Evolutionary conservation across 1,139 yeast genomes (phyloP).

Genomic region (Suhomyces bokatorum): DNA sequence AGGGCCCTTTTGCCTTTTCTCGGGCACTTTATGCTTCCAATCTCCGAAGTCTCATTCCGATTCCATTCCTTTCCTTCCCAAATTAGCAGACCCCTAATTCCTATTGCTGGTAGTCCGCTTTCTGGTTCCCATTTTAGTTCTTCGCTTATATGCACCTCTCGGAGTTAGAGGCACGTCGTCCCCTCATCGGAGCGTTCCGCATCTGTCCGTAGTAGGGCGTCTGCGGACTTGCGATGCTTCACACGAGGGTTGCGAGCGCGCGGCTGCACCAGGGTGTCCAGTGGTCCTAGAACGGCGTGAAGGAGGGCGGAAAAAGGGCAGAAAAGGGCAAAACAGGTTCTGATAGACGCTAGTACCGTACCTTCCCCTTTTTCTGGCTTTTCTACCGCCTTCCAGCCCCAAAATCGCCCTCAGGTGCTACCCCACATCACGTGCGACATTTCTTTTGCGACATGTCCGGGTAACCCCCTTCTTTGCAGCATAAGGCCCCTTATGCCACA

Average conservation of each 20-base stretch:
- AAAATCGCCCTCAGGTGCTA: neutral
- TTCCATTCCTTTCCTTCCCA: too few species aligned
- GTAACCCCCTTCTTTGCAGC: neutral
- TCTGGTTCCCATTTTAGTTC: neutral
- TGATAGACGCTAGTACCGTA: too few species aligned
- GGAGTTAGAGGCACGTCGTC: neutral
- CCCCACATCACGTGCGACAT: neutral
- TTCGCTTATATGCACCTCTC: neutral
- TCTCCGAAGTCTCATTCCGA: too few species aligned
- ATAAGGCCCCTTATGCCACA: neutral
- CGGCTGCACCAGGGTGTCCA: neutral
- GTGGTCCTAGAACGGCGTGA: too few species aligned
- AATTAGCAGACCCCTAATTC: too few species aligned
- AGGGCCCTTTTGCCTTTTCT: too few species aligned
- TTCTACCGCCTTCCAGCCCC: neutral
- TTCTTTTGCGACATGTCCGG: conserved; percentile 1
- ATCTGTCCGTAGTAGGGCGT: conserved; percentile 2
- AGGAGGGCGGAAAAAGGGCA: neutral
- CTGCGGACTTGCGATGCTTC: conserved; percentile 1
- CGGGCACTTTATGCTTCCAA: too few species aligned
- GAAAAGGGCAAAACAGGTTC: neutral
- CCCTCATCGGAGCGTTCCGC: conserved; percentile 1
- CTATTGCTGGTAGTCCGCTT: too few species aligned
- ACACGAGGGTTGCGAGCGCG: neutral
- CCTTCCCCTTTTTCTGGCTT: too few species aligned